Evolutionary conservation across 2,329 filamentous ascomycete genomes (phyloP), one percentile per base, ranked within the genome.

Genomic region (Aspergillus jensenii): DNA sequence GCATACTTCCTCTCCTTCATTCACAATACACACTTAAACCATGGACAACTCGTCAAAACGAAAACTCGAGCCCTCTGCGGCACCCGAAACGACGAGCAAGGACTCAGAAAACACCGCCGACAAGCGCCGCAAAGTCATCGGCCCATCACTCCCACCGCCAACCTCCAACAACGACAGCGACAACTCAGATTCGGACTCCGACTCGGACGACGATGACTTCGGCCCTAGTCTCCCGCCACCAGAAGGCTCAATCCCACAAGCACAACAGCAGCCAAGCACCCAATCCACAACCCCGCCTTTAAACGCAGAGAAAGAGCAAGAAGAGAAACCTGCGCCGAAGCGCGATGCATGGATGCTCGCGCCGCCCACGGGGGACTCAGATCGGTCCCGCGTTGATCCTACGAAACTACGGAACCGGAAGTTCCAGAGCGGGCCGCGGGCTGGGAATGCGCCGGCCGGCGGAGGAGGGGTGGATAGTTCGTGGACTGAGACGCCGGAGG

Each of bases 401-500:
- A 93, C 91, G 4, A 93, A 93, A 74, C 80, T 93, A 59, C 87
- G 88, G 66, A 88, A 86, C 62, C 88, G 91, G 60, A 92, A 90
- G 64, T 98, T 97, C 79, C 87, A 91, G 52, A 89, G 89, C 0
- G 85, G 86, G 5, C 87, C 85, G 67, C 80, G 82, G 3, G 80
- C 84, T 7, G 19, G 14, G 74, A 77, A 14, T 71, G 33, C 21
- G 9, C 39, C 72, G 15, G 67, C 67, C 9, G 74, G 71, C 4
- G 72, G 74, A 17, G 76, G 71, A 12, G 54, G 63, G 5, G 72
- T 76, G 17, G 71, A 73, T 68, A 86, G 85, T 21, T 86, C 93
- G 44, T 98, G 93, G 93, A 93, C 91, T 0, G 93, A 98, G 74
- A 96, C 91, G 8, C 90, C 91, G 0, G 90, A 93, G 71, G 85